Evolutionary conservation across 2,329 filamentous ascomycete species (phyloP), one percentile per base, ranked within the genome.

Genomic region (Scolecobasidium constrictum): DNA sequence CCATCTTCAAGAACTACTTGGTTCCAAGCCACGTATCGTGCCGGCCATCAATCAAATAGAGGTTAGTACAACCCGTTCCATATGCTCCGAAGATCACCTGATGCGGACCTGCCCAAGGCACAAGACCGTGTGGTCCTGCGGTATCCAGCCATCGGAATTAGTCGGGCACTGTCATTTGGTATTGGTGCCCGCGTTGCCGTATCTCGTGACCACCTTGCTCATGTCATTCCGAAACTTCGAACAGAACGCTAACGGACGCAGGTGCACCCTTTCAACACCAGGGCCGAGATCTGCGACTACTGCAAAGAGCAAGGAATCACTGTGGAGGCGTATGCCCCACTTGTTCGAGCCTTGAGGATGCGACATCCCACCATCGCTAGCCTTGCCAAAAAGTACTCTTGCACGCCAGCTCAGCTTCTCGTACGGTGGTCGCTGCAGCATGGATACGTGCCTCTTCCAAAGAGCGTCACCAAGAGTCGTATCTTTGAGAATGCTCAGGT

Each of bases 371-470:
- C 67, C 2, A 73, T 92, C 49, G 59, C 71, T 2, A 59, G 67
- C 12, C 56, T 92, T 19, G 69, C 81, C 3, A 69, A 73, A 53
- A 82, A 83, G 57, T 85, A 92, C 60, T 61, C 59, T 0, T 85
- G 80, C 56, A 80, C 78, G 0, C 73, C 79, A 1, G 83, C 78
- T 3, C 85, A 92, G 59, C 63, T 93, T 26, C 64, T 92, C 57
- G 71, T 93, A 37, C 73, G 83, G 43, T 92, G 85, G 85, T 81
- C 77, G 43, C 60, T 90, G 49, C 84, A 92, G 58, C 75, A 86
- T 55, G 77, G 75, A 26, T 80, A 79, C 52, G 74, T 86, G 35
- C 77, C 81, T 4, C 63, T 88, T 48, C 83, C 83, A 4, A 88
- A 92, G 69, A 86, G 81, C 56, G 67, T 73, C 17, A 73, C 66